Base-by-base conservation (phyloP, 208 protist genomes). In the Strigomonas culicis region DNA sequence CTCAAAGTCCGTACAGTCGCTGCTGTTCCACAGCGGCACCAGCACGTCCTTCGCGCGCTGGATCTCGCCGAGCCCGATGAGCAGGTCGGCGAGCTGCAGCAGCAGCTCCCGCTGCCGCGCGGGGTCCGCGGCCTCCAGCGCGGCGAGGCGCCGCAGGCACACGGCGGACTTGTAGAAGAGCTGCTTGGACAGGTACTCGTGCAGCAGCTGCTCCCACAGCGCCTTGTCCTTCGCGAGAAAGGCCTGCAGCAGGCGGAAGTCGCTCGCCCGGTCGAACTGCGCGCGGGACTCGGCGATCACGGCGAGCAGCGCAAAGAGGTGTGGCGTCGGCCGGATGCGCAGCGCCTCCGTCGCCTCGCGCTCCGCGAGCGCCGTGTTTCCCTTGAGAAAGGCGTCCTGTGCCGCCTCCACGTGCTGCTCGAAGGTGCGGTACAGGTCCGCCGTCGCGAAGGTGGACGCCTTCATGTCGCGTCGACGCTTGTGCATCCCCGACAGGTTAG, bases 91-190 rank as follows among this genome's bases (percentile, higher is more conserved):
- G 22, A 91, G 73, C 73, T 96, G 87, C 56, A 96, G 60, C 61
- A 92, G 90, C 39, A 96, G 66, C 19, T 79, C 77, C 31, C 90
- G 84, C 62, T 90, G 86, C 0, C 84, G 82, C 17, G 28, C 71
- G 21, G 58, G 67, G 62, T 90, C 74, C 24, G 59, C 60, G 59
- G 65, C 75, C 57, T 94, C 86, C 13, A 96, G 72, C 8, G 75
- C 75, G 15, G 83, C 84, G 62, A 96, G 71, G 52, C 90, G 77
- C 63, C 89, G 82, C 25, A 96, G 67, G 61, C 90, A 96, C 31
- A 96, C 86, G 11, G 88, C 84, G 24, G 90, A 84, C 60, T 93
- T 92, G 74, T 93, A 93, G 74, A 82, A 96, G 11, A 85, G 60
- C 66, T 91, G 79, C 64, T 93, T 70, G 22, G 72, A 74, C 44